phyloP scores from a whole-genome alignment of 305 asterid genomes.

The Stenogyne calaminthoides region DNA sequence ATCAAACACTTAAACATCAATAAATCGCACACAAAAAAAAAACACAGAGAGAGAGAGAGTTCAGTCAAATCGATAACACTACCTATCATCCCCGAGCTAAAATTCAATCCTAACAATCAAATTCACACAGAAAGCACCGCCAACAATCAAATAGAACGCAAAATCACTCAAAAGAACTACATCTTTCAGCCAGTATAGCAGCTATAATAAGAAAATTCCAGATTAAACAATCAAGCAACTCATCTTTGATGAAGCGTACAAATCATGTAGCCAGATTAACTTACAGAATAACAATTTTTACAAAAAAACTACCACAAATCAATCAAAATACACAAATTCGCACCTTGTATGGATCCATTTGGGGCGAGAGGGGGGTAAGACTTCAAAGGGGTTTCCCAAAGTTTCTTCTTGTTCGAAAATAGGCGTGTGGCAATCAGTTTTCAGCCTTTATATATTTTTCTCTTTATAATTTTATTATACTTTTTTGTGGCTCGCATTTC shows the following conservation, averaged over 20 bases:
- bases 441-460: constrained; percentile 10
- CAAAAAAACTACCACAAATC: background rate
- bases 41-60: background rate
- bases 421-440: constrained; percentile 24
- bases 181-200: background rate
- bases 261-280: background rate
- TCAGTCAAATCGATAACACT: constrained; percentile 1
- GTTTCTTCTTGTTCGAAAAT: background rate
- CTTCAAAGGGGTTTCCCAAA: background rate
- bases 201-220: background rate
- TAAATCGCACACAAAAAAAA: background rate
- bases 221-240: constrained; percentile 12
- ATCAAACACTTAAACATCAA: constrained; percentile 18
- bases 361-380: constrained; percentile 12
- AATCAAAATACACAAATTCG: constrained; percentile 10
- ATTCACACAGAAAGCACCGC: background rate
- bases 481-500: constrained; percentile 45
- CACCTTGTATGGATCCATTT: constrained; percentile 72
- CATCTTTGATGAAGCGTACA: background rate
- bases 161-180: constrained; percentile 1
- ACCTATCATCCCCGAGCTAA: constrained; percentile 15
- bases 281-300: background rate
- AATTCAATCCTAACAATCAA: background rate
- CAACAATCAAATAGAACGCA: background rate
- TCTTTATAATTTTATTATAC: too few species aligned